A percentile compares a stretch with the other conserved stretches of the same genome.
These are phyloP conservation scores for Cystobasidium sp. DNA, from an alignment of 1,284 basidiomycete genomes.

Conservation along the genomic window DNA sequence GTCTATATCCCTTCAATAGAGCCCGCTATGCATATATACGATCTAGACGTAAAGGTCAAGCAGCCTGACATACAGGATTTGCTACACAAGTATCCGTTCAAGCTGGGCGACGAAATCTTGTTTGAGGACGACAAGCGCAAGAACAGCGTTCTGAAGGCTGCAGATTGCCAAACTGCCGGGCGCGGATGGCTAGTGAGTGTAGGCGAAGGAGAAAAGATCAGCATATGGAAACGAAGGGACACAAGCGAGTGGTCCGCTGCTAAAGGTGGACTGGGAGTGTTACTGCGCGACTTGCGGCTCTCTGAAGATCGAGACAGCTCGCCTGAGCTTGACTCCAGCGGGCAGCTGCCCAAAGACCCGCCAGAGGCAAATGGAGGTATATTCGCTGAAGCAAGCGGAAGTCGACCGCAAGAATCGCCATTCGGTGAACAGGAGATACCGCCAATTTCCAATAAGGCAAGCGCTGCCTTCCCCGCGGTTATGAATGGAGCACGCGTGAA, in stretches of 20 bases:
- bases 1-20: constrained; percentile 31
- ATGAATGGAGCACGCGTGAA: too few relatives aligned
- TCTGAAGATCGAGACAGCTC: background rate
- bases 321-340: too few relatives aligned
- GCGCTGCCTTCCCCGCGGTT: too few relatives aligned
- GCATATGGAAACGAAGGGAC: constrained; percentile 17
- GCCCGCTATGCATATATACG: constrained; percentile 32
- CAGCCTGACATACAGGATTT: constrained; percentile 21
- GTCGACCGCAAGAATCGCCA: too few relatives aligned
- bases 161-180: constrained; percentile 29
- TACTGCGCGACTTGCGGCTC: background rate
- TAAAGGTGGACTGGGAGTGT: background rate
- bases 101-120: constrained; percentile 30
- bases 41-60: constrained; percentile 9
- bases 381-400: too few relatives aligned
- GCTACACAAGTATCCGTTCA: constrained; percentile 22
- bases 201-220: constrained; percentile 35
- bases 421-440: too few relatives aligned
- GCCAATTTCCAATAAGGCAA: too few relatives aligned
- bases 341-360: too few relatives aligned
- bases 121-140: constrained; percentile 8
- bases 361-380: too few relatives aligned
- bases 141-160: constrained; percentile 7
- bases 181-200: constrained; percentile 37
- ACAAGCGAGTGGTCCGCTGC: background rate